Base-by-base conservation (phyloP, 164 flowering plant species). In the Chloranthus sessilifolius region DNA sequence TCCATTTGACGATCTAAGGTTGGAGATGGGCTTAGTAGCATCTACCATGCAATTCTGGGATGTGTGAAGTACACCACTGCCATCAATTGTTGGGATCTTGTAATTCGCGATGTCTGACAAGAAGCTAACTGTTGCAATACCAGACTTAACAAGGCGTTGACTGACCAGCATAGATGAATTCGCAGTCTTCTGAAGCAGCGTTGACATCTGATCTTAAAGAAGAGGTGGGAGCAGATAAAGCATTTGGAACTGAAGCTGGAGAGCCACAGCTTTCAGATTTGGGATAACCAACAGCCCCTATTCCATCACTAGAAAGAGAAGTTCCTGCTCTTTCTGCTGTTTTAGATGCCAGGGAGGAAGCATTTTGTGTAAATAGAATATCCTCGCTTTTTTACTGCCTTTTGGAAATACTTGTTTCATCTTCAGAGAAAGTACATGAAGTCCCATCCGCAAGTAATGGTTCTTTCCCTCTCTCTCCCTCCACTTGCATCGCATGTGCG, bases 381-480 rank as follows among this genome's bases (percentile, higher is more conserved):
- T 60, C 78, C 15, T 62, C 68, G 47, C 59, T 72, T 38, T 52
- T 43, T 1, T 60, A 63, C 51, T 74, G 85, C 53, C 66, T 70
- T 51, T 64, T 69, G 11, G 95, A 69, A 43, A 66, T 55, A 52
- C 79, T 70, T 41, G 73, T 66, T 46, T 89, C 97, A 64, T 84
- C 96, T 29, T 85, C 99, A 43, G 82, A 22, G 56, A 75, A 79
- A 16, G 83, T 64, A 56, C 83, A 81, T 8, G 99, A 71, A 73
- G 70, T 77, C 53, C 95, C 92, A 71, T 87, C 97, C 16, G 77
- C 70, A 33, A n/a, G n/a, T n/a, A n/a, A n/a, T n/a, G n/a, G n/a
- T n/a, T n/a, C n/a, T n/a, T n/a, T n/a, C n/a, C n/a, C n/a, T n/a
- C n/a, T n/a, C n/a, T n/a, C n/a, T n/a, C n/a, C n/a, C n/a, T n/a